These are phyloP conservation scores for Chionographis japonica DNA, from an alignment of 106 monocot genomes.

Conservation along the genomic window DNA sequence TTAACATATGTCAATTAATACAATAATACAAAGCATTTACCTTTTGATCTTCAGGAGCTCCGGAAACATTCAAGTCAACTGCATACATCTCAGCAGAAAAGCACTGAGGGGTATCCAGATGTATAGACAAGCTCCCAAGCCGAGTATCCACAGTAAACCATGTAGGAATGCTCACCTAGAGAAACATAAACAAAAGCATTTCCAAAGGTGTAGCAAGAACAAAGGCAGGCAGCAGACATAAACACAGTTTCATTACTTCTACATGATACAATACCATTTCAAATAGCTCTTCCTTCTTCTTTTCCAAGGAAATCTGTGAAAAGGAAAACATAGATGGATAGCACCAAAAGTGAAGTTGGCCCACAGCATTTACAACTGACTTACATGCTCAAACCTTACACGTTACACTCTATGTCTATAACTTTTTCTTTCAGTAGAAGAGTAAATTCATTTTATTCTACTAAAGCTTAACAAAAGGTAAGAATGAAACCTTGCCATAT, in stretches of 20 bases:
- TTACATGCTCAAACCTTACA: no score
- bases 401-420: no score
- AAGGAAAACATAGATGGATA: neutral
- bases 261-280: slow-evolving; percentile 65
- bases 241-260: neutral
- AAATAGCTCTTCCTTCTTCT: slow-evolving; percentile 94
- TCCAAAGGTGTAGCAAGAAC: neutral
- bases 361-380: no score
- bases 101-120: slow-evolving; percentile 93
- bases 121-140: slow-evolving; percentile 84
- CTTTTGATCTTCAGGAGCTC: slow-evolving; percentile 76
- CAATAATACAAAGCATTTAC: slow-evolving; percentile 23
- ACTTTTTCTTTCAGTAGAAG: no score
- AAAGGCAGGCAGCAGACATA: neutral
- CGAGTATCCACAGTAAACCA: slow-evolving; percentile 97
- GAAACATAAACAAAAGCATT: neutral
- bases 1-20: no score
- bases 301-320: slow-evolving; percentile 83
- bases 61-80: slow-evolving; percentile 63
- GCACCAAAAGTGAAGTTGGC: neutral
- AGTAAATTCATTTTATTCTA: no score
- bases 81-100: slow-evolving; percentile 99
- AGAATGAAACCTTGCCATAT: slow-evolving; percentile 70
- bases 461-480: neutral
- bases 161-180: slow-evolving; percentile 86